phyloP scores from a whole-genome alignment of 2,329 filamentous ascomycete genomes.

The Nannizziopsis arthrosporioides region DNA sequence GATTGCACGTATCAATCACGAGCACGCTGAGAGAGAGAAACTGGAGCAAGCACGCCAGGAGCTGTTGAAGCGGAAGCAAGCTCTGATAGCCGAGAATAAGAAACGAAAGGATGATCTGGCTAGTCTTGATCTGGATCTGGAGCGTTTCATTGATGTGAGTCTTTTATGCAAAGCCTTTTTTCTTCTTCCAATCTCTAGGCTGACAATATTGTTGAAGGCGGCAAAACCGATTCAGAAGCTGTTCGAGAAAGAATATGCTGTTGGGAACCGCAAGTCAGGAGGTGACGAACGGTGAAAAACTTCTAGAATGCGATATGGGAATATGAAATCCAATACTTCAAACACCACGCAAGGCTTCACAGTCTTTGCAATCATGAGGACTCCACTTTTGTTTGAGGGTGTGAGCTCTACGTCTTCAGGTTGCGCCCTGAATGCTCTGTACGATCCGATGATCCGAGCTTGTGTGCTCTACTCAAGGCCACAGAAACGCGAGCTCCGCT shows the following conservation, averaged over 20 bases:
- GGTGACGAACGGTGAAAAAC: conserved; percentile 7
- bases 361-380: neutral
- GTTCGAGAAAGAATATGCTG: conserved; percentile 58
- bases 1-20: conserved; percentile 81
- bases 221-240: conserved; percentile 79
- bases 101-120: conserved; percentile 86
- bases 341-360: neutral
- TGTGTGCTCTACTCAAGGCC: no score
- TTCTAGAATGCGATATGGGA: no score
- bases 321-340: neutral
- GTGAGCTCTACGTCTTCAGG: no score
- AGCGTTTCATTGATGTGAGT: conserved; percentile 81
- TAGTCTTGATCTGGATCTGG: conserved; percentile 79
- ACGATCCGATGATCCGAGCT: no score
- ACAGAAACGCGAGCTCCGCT: no score
- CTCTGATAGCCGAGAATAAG: conserved; percentile 66
- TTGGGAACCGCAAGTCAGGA: conserved; percentile 7
- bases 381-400: no score
- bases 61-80: conserved; percentile 60
- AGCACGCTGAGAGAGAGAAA: conserved; percentile 69
- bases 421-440: no score
- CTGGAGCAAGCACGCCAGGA: conserved; percentile 75
- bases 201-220: conserved; percentile 42
- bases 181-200: conserved; percentile 1
- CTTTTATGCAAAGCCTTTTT: no score